phyloP scores from a whole-genome alignment of 371 early-diverging fungal genomes.

The Thermomucor indicae-seudaticae region DNA sequence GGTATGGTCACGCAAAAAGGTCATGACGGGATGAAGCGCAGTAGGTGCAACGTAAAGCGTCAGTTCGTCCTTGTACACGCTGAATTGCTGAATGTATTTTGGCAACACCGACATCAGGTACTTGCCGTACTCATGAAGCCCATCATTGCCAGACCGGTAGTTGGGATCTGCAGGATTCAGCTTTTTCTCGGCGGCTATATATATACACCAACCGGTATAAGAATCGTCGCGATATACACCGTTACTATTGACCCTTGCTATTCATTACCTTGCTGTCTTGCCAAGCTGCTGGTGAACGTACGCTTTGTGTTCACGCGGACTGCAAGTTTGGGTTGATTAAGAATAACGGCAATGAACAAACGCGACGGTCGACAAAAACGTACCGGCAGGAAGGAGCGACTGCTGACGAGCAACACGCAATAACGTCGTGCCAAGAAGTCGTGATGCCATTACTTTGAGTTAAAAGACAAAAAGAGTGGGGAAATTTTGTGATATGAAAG shows the following conservation, averaged over 20 bases:
- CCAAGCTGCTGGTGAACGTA: conserved; percentile 22
- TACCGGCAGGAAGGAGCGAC: conserved; percentile 23
- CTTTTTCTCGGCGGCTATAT: neutral
- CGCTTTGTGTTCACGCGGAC: conserved; percentile 21
- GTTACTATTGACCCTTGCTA: neutral
- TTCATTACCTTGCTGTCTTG: conserved; percentile 26
- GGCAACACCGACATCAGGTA: conserved; percentile 87
- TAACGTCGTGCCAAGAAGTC: conserved; percentile 28
- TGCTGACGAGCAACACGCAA: conserved; percentile 31
- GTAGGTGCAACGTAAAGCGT: conserved; percentile 89
- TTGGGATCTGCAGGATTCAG: conserved; percentile 27
- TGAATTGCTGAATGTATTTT: conserved; percentile 94
- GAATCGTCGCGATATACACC: neutral
- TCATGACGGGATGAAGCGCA: conserved; percentile 71
- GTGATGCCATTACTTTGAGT: conserved; percentile 31
- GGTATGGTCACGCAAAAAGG: conserved; percentile 93
- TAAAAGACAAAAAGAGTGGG: conserved; percentile 27
- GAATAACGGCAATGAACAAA: neutral
- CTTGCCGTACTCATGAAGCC: conserved; percentile 83
- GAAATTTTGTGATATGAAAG: conserved; percentile 10
- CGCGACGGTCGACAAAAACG: neutral
- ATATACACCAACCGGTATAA: too few relatives aligned
- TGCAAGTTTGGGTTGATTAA: conserved; percentile 10
- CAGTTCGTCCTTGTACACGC: conserved; percentile 96
- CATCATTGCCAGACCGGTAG: conserved; percentile 50